phyloP scores from a whole-genome alignment of 305 asterid species.

The Fraxinus dipetala region DNA sequence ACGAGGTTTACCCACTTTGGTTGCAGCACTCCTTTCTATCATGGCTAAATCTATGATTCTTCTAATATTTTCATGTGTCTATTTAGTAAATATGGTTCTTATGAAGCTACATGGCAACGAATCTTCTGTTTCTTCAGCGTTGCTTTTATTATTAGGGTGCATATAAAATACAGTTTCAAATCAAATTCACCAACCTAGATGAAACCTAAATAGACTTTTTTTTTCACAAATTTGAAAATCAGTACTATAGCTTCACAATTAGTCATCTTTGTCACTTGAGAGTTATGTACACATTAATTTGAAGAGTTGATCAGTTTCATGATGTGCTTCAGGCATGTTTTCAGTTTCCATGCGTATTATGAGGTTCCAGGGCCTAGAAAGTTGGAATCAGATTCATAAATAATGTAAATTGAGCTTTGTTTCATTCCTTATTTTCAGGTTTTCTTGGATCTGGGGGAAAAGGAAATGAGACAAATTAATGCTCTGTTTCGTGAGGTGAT shows the following conservation, averaged over 20 bases:
- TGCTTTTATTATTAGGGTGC: neutral
- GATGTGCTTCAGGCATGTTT: constrained; percentile 9
- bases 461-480: constrained; percentile 74
- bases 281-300: constrained; percentile 7
- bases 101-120: neutral
- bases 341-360: neutral
- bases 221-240: constrained; percentile 6
- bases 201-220: neutral
- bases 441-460: constrained; percentile 78
- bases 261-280: constrained; percentile 6
- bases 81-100: neutral
- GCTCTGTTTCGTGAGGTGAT: constrained; percentile 80
- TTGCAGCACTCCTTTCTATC: neutral
- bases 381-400: constrained; percentile 14
- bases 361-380: constrained; percentile 18
- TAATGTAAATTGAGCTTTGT: constrained; percentile 20
- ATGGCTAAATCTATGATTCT: neutral
- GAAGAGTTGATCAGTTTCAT: constrained; percentile 11
- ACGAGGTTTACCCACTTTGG: neutral
- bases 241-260: constrained; percentile 13
- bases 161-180: neutral
- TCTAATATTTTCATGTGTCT: neutral
- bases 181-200: constrained; percentile 14
- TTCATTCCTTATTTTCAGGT: constrained; percentile 50
- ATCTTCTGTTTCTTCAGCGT: neutral